Conservation (phyloP, 75 land plant genomes). For the Isoetes taiwanensis region DNA sequence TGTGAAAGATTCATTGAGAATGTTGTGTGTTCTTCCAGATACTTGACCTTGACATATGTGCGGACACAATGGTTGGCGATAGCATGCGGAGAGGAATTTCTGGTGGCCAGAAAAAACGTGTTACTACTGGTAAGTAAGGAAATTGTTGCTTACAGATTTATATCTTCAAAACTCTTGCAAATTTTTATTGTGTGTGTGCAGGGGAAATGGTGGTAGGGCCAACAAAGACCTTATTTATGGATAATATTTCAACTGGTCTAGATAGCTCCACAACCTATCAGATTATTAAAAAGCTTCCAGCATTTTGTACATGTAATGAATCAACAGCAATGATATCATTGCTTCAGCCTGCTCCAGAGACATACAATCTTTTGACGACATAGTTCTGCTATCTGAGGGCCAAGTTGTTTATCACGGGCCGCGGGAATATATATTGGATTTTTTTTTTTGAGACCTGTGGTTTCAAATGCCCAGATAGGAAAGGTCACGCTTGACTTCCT, state of each 20-base stretch:
- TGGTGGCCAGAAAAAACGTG: slow-evolving; percentile 2
- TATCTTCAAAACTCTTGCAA: no score
- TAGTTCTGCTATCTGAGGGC: slow-evolving; percentile 1
- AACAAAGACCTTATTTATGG: background rate
- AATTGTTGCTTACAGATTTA: background rate
- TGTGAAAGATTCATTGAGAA: background rate
- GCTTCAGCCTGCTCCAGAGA: slow-evolving; percentile 6
- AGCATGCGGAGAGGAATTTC: slow-evolving; percentile 5
- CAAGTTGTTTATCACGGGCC: background rate
- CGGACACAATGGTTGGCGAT: slow-evolving; percentile 6
- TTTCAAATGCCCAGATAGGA: slow-evolving; percentile 3
- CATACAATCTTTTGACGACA: slow-evolving; percentile 1
- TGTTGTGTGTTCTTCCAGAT: background rate
- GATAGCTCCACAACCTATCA: slow-evolving; percentile 3
- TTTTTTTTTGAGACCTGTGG: background rate
- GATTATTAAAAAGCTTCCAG: background rate
- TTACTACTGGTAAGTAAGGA: background rate
- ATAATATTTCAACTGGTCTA: background rate
- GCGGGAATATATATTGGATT: background rate
- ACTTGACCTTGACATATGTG: background rate
- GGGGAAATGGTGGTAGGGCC: slow-evolving; percentile 8
- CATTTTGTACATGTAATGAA: background rate
- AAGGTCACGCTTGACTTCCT: slow-evolving; percentile 1
- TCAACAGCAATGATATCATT: background rate
- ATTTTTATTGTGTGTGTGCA: background rate